Conservation (phyloP, 108 stramenopile genomes). For the Ochromonas danica region DNA sequence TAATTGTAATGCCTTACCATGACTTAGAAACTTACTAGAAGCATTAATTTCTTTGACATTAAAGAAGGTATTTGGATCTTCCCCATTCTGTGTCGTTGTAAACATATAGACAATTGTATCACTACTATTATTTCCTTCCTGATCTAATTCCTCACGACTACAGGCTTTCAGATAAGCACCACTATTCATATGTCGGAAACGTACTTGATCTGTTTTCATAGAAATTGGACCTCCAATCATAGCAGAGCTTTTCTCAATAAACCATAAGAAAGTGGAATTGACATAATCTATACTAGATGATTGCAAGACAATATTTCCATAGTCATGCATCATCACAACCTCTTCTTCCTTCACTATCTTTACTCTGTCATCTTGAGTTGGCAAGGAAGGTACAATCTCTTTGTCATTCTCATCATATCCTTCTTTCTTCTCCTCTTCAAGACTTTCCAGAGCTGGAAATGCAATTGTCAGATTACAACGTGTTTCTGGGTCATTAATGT, state of each 20-base stretch:
- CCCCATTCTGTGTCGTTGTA: background rate
- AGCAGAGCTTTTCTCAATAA: conserved; percentile 35
- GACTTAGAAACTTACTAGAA: background rate
- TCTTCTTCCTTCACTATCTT: background rate
- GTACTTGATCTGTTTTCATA: conserved; percentile 35
- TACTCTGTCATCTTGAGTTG: background rate
- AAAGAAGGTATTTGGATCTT: background rate
- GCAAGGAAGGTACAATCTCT: background rate
- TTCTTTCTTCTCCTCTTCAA: conserved; percentile 4
- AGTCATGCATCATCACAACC: background rate
- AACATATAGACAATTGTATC: background rate
- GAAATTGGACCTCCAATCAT: conserved; percentile 12
- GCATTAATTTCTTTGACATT: conserved; percentile 5
- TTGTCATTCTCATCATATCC: background rate
- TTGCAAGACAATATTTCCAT: background rate
- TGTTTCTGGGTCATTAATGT: conserved; percentile 23
- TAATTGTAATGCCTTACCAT: conserved; percentile 6
- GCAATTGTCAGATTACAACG: conserved; percentile 21
- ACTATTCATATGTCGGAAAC: conserved; percentile 40
- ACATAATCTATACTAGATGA: background rate
- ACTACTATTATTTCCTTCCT: background rate
- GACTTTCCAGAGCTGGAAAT: background rate
- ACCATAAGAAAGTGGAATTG: conserved; percentile 25
- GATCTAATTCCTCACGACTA: background rate
- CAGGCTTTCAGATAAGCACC: conserved; percentile 23